Conservation (phyloP, 768 basidiomycete species). For the Pleurotus tuoliensis region DNA sequence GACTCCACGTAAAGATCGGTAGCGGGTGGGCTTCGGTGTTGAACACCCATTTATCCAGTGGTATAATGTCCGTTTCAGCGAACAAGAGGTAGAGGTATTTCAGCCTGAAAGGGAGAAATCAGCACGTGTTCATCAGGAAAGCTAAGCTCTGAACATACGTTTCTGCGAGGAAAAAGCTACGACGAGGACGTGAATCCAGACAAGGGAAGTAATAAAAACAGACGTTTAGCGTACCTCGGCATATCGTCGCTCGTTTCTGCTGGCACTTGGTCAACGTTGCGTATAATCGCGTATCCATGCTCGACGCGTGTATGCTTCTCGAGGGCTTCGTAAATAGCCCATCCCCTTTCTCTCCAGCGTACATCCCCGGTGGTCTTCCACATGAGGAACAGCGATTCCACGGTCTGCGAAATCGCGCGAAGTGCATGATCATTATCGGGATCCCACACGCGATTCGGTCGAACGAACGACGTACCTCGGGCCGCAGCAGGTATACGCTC, state of each 20-base stretch:
- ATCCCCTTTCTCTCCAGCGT: slow-evolving; percentile 69
- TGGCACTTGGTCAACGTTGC: slow-evolving; percentile 40
- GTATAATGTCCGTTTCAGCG: slow-evolving; percentile 55
- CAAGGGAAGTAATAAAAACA: background rate
- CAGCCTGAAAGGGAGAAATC: slow-evolving; percentile 30
- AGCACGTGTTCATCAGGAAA: background rate
- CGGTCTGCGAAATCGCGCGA: slow-evolving; percentile 38
- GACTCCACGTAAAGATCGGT: slow-evolving; percentile 63
- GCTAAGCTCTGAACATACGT: slow-evolving; percentile 33
- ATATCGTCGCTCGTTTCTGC: slow-evolving; percentile 48
- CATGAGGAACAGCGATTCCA: slow-evolving; percentile 70
- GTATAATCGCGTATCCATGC: slow-evolving; percentile 60
- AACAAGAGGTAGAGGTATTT: slow-evolving; percentile 76
- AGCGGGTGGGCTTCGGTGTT: slow-evolving; percentile 76
- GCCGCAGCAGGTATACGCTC: slow-evolving; percentile 55
- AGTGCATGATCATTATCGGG: background rate
- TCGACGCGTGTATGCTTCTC: slow-evolving; percentile 54
- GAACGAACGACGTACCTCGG: slow-evolving; percentile 51
- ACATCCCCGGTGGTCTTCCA: slow-evolving; percentile 67
- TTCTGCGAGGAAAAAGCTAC: slow-evolving; percentile 44
- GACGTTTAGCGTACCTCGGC: slow-evolving; percentile 57
- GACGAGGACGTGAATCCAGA: background rate
- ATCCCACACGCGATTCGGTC: background rate
- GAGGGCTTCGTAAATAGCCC: slow-evolving; percentile 67
- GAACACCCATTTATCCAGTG: slow-evolving; percentile 54